Evolutionary conservation across 2,329 filamentous ascomycete species (phyloP).

Genomic region (Fusarium sambucinum): DNA sequence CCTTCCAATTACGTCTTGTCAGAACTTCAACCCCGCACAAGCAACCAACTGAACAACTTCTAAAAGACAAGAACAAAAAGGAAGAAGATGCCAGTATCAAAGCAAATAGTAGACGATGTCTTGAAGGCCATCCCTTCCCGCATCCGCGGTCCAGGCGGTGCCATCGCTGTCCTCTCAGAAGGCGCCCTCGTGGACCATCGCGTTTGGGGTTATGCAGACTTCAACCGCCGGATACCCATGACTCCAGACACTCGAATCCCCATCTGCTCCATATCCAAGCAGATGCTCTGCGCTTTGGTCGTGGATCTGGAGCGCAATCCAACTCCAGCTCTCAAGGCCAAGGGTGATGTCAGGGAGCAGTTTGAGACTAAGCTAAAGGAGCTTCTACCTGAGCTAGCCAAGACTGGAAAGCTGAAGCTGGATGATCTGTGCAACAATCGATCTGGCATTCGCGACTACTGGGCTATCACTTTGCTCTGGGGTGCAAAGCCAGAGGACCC

Average conservation of each 20-base stretch:
- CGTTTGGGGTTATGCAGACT: conserved; percentile 38
- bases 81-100: conserved; percentile 24
- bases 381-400: conserved; percentile 21
- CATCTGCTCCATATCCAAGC: conserved; percentile 36
- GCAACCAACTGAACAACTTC: neutral
- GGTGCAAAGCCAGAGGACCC: conserved; percentile 30
- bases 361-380: conserved; percentile 27
- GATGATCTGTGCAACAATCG: conserved; percentile 33
- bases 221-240: conserved; percentile 34
- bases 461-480: conserved; percentile 34
- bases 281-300: conserved; percentile 36
- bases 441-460: conserved; percentile 36
- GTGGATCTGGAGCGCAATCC: conserved; percentile 31
- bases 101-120: conserved; percentile 22
- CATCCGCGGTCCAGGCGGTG: conserved; percentile 34
- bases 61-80: neutral
- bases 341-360: conserved; percentile 20
- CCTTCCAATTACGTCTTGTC: conserved; percentile 28
- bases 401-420: conserved; percentile 7
- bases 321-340: conserved; percentile 11
- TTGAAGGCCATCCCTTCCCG: conserved; percentile 24
- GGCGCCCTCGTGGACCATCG: conserved; percentile 19
- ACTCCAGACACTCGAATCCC: conserved; percentile 26
- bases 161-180: conserved; percentile 31
- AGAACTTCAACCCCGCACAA: conserved; percentile 30